Evolutionary conservation across 2,329 filamentous ascomycete species (phyloP), one percentile per base, ranked within the genome.

Genomic region (Trichoderma gracile): DNA sequence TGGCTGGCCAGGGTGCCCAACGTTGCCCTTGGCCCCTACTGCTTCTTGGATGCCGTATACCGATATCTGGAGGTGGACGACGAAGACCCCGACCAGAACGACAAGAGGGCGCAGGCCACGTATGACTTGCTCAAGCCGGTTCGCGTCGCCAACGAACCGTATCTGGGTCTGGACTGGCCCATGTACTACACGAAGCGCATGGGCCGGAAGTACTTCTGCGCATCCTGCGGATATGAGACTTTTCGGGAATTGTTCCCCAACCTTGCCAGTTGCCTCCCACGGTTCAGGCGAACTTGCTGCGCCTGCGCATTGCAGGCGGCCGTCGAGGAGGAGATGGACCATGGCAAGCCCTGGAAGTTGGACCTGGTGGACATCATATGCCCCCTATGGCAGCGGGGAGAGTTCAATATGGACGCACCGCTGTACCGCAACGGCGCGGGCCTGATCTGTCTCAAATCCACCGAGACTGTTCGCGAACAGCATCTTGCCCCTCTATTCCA

Each of bases 111-210:
- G 1, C 64, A 69, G 53, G 70, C 70, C 0, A 52, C 72, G 1
- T 78, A 74, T 27, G 77, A 78, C 56, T 49, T 77, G 2, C 52
- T 77, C 4, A 77, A 75, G 57, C 71, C 75, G 0, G 68, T 78
- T 1, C 67, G 72, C 1, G 61, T 73, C 7, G 73, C 72, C 0
- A 30, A 76, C 0, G 70, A 74, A 9, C 23, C 21, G 19, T 25
- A 63, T 0, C 23, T 73, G 0, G 61, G 67, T 0, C 8, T 49
- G 0, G 72, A 76, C 25, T 71, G 68, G 67, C 64, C 66, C 0
- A 38, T 49, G 0, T 75, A 69, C 49, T 77, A 75, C 60, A 56
- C 58, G 1, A 5, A 61, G 0, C n/a, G 53, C 6, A 74, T 76
- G 74, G 73, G 68, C 0, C 50, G 60, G 3, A 21, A 64, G 2